Evolutionary conservation across 2,329 filamentous ascomycete species (phyloP).

Genomic region (Alternaria consortialis): DNA sequence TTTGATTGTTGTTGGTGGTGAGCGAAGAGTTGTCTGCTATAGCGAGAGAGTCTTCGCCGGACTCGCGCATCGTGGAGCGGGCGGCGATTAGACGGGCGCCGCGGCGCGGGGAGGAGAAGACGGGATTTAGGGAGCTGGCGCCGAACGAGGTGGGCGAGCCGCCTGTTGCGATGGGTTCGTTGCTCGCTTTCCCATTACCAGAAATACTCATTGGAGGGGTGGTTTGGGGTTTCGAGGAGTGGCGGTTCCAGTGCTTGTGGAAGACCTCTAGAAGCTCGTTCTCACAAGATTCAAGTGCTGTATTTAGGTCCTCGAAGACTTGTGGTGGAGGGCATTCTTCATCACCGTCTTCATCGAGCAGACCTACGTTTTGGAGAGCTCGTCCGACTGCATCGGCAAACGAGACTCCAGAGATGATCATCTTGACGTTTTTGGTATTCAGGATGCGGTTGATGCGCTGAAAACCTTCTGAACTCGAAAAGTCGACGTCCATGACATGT

Average conservation of each 20-base stretch:
- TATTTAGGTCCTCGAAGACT: slow-evolving; percentile 89
- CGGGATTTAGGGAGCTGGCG: slow-evolving; percentile 58
- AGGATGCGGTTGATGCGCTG: slow-evolving; percentile 89
- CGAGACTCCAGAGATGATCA: slow-evolving; percentile 84
- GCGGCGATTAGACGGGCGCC: slow-evolving; percentile 82
- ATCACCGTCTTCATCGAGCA: slow-evolving; percentile 78
- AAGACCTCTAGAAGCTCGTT: slow-evolving; percentile 83
- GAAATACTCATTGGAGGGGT: slow-evolving; percentile 49
- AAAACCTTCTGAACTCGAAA: slow-evolving; percentile 95
- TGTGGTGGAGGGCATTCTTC: slow-evolving; percentile 58
- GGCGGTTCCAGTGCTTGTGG: slow-evolving; percentile 52
- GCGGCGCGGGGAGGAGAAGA: slow-evolving; percentile 79
- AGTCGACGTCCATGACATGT: slow-evolving; percentile 92
- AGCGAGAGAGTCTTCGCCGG: slow-evolving; percentile 25
- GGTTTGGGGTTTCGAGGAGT: slow-evolving; percentile 49
- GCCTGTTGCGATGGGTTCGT: slow-evolving; percentile 26
- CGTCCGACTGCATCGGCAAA: slow-evolving; percentile 78
- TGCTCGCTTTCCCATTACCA: slow-evolving; percentile 16
- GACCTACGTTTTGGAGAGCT: slow-evolving; percentile 82
- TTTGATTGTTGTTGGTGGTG: slow-evolving; percentile 3
- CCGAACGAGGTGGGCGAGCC: slow-evolving; percentile 38
- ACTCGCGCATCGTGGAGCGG: slow-evolving; percentile 73
- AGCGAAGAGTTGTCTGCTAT: slow-evolving; percentile 22
- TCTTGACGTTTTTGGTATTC: slow-evolving; percentile 76
- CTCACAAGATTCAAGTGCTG: slow-evolving; percentile 91